These are phyloP conservation scores for Bacidia gigantensis DNA, from an alignment of 495 filamentous ascomycete genomes.

Conservation along the genomic window DNA sequence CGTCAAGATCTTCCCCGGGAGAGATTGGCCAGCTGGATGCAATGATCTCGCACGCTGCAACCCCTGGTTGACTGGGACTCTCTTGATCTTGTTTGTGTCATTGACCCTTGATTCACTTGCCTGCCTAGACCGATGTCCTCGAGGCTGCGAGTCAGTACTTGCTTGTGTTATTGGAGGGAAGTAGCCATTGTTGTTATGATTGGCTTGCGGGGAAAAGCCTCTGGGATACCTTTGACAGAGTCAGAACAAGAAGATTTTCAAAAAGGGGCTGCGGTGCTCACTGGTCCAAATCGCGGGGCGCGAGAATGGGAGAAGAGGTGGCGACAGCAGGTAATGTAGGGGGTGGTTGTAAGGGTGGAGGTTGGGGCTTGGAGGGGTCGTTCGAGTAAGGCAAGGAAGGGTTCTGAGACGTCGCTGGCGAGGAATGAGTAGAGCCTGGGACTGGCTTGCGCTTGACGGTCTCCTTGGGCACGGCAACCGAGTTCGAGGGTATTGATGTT, in stretches of 20 bases:
- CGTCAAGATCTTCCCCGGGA: slow-evolving; percentile 18
- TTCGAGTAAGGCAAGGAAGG: slow-evolving; percentile 15
- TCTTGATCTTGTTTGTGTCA: slow-evolving; percentile 10
- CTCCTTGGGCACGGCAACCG: slow-evolving; percentile 13
- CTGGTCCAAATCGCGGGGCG: slow-evolving; percentile 21
- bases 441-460: slow-evolving; percentile 27
- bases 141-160: background rate
- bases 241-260: background rate
- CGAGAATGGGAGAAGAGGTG: slow-evolving; percentile 9
- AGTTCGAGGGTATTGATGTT: slow-evolving; percentile 3
- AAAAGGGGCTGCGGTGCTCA: slow-evolving; percentile 4
- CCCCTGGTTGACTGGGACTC: slow-evolving; percentile 10
- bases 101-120: slow-evolving; percentile 22
- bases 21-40: slow-evolving; percentile 17
- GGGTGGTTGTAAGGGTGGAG: slow-evolving; percentile 3
- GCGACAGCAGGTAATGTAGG: slow-evolving; percentile 10
- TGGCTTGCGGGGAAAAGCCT: slow-evolving; percentile 11
- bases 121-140: slow-evolving; percentile 14
- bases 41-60: slow-evolving; percentile 23
- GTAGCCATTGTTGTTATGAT: slow-evolving; percentile 6
- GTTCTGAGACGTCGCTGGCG: slow-evolving; percentile 7
- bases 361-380: slow-evolving; percentile 8
- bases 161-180: slow-evolving; percentile 11
- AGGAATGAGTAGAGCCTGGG: slow-evolving; percentile 12
- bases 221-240: slow-evolving; percentile 13